phyloP scores from a whole-genome alignment of 2,329 filamentous ascomycete species.

The Aspergillus sp. region DNA sequence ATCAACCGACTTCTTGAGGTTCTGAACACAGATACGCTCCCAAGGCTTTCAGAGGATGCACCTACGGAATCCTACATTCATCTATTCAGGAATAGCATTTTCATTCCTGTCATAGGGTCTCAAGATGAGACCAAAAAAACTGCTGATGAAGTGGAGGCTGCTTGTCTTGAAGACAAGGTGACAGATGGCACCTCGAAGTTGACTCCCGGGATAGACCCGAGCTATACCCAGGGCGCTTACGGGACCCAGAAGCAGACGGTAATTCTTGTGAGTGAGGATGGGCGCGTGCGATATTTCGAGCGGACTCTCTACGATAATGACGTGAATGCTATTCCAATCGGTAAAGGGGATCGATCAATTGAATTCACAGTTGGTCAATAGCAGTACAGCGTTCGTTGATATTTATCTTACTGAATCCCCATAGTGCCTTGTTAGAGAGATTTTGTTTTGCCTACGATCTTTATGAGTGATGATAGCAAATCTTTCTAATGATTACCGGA shows the following conservation, averaged over 20 bases:
- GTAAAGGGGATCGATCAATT: constrained; percentile 10
- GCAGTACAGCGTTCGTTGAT: neutral
- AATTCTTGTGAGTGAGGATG: constrained; percentile 48
- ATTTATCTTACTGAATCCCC: too few relatives aligned
- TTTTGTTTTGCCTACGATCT: too few relatives aligned
- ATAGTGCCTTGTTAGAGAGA: too few relatives aligned
- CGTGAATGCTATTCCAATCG: constrained; percentile 16
- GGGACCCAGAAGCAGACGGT: constrained; percentile 60
- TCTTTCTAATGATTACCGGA: too few relatives aligned
- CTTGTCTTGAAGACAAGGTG: constrained; percentile 1
- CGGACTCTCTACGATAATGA: constrained; percentile 52
- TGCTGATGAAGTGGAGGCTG: constrained; percentile 28
- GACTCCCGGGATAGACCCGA: constrained; percentile 6
- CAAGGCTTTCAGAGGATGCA: constrained; percentile 42
- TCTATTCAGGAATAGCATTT: constrained; percentile 54
- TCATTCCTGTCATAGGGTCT: constrained; percentile 51
- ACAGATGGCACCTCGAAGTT: constrained; percentile 7
- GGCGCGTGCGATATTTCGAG: constrained; percentile 54
- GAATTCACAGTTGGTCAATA: constrained; percentile 6
- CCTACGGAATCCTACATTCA: constrained; percentile 49
- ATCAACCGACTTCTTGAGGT: constrained; percentile 47
- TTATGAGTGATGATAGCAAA: too few relatives aligned
- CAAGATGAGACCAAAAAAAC: constrained; percentile 33
- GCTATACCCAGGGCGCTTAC: constrained; percentile 46
- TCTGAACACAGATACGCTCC: constrained; percentile 51